Evolutionary conservation across 306 rosid species (phyloP).

Genomic region (Malus fusca): DNA sequence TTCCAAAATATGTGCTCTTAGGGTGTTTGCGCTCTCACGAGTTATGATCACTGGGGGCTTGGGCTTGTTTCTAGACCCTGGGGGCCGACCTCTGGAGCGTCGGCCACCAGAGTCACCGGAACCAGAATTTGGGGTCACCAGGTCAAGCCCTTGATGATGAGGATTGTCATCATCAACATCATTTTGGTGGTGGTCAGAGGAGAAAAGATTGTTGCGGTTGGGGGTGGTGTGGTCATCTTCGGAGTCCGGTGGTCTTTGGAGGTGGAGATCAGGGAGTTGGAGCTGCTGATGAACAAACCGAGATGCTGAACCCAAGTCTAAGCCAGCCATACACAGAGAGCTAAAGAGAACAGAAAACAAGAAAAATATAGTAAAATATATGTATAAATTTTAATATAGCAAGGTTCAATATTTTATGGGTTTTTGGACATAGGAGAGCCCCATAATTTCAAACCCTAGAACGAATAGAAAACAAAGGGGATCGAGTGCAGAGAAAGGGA

Average conservation of each 20-base stretch:
- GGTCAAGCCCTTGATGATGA: conserved; percentile 41
- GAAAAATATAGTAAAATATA: conserved; percentile 16
- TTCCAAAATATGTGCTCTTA: conserved; percentile 87
- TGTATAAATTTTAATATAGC: conserved; percentile 19
- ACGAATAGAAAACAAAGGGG: conserved; percentile 27
- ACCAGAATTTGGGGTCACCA: conserved; percentile 39
- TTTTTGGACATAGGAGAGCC: conserved; percentile 13
- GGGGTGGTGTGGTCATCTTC: conserved; percentile 27
- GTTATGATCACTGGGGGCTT: conserved; percentile 84
- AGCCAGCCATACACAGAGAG: conserved; percentile 75
- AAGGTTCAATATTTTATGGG: conserved; percentile 12
- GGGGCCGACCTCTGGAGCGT: conserved; percentile 70
- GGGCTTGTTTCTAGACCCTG: conserved; percentile 74
- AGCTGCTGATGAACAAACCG: conserved; percentile 67
- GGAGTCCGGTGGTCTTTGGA: conserved; percentile 25
- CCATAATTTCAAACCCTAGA: conserved; percentile 29
- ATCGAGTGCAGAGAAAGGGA: conserved; percentile 25
- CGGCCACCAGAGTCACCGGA: conserved; percentile 46
- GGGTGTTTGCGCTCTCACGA: conserved; percentile 79
- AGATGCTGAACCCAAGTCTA: conserved; percentile 93
- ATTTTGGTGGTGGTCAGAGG: conserved; percentile 14
- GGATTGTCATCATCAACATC: conserved; percentile 23
- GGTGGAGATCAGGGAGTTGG: conserved; percentile 66
- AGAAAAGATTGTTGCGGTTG: conserved; percentile 20
- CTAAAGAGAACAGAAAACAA: conserved; percentile 37